Evolutionary conservation across 2,329 filamentous ascomycete genomes (phyloP), one percentile per base, ranked within the genome.

Genomic region (Ascocoryne sarcoides): DNA sequence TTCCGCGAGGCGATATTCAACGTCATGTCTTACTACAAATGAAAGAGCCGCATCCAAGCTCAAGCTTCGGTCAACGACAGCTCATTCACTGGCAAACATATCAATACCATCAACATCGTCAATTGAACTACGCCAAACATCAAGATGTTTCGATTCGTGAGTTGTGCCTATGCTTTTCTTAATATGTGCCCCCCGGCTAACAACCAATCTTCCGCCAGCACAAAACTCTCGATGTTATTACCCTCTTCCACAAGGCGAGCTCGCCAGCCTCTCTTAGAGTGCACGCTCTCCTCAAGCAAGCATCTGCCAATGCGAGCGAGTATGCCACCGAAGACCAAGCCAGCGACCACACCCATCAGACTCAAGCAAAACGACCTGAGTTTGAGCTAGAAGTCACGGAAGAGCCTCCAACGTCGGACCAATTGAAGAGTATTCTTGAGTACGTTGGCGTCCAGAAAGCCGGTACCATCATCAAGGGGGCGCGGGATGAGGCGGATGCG

Each of bases 381-480:
- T 98, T 96, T 64, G 82, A 95, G 57, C 76, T 96, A 42, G 82
- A 93, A 54, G 73, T 95, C 29, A 86, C 84, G 43, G 87, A 92
- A 60, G 74, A 76, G 0, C 66, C 78, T 15, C 92, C 92, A 2
- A 98, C 92, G 1, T 60, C 70, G 29, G 85, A 90, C 57, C 89
- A 95, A 63, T 69, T 95, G 44, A 76, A 77, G 65, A 92, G 75
- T 46, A 93, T 95, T 50, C 63, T 95, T 40, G 83, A 89, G 47
- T 95, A 93, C 59, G 70, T 90, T 29, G 86, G 84, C 40, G 63
- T 68, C 20, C 65, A 66, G 36, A 76, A 75, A 37, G 70, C 70
- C 5, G 65, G 68, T 3, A 78, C 81, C 49, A 64, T 96, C 18
- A 70, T 98, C 38, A 70, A 77, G 53, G 89, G 85, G 4, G 89